phyloP scores from a whole-genome alignment of 2,329 filamentous ascomycete genomes.

The Rhynchosporium graminicola region DNA sequence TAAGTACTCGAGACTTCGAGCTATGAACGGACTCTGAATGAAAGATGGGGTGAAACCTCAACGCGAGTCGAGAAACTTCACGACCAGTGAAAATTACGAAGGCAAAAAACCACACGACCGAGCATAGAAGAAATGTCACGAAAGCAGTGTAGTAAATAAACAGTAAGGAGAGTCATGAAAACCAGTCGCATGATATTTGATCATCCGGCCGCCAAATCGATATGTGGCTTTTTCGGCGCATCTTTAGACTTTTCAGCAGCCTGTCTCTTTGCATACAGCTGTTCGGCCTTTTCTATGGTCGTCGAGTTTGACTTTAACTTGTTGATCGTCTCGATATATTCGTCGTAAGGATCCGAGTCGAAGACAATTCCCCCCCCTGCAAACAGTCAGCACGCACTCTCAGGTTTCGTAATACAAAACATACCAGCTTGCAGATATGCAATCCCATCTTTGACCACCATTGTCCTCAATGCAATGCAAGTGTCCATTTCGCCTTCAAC shows the following conservation, averaged over 20 bases:
- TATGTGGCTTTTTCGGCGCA: slow-evolving; percentile 23
- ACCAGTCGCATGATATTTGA: background rate
- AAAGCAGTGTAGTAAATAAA: background rate
- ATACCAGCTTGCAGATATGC: slow-evolving; percentile 83
- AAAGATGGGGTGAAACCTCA: background rate
- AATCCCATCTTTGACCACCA: slow-evolving; percentile 88
- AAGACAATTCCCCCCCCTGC: slow-evolving; percentile 86
- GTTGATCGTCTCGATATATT: slow-evolving; percentile 96
- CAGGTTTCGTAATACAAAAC: slow-evolving; percentile 30
- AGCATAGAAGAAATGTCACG: slow-evolving; percentile 1
- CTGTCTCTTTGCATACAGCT: slow-evolving; percentile 43
- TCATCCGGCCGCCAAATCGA: slow-evolving; percentile 33
- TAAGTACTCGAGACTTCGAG: slow-evolving; percentile 11
- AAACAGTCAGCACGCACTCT: background rate
- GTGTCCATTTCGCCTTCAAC: slow-evolving; percentile 91
- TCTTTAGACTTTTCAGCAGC: slow-evolving; percentile 18
- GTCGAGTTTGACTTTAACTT: slow-evolving; percentile 89
- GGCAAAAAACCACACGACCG: background rate
- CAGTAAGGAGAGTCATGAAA: background rate
- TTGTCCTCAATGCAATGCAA: slow-evolving; percentile 73
- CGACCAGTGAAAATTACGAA: background rate
- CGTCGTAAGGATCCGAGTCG: slow-evolving; percentile 86
- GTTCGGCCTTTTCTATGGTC: slow-evolving; percentile 83
- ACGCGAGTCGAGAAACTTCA: slow-evolving; percentile 1
- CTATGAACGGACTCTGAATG: slow-evolving; percentile 4